Percentiles rank a stretch among this genome's conserved stretches.
Conservation (phyloP, 2,329 filamentous ascomycete genomes). For the Aspergillus sp. region DNA sequence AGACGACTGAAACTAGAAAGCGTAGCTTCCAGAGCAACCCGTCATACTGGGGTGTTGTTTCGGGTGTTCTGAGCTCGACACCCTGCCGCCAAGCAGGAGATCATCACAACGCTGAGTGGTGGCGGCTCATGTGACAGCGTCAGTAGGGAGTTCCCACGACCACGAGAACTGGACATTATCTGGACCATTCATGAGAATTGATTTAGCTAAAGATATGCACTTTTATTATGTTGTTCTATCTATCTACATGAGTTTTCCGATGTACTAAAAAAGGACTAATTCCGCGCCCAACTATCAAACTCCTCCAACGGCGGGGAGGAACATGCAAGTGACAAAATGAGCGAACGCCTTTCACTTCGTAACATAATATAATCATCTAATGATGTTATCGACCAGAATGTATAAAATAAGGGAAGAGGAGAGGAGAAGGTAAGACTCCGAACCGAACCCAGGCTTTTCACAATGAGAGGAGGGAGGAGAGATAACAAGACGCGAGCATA, state of each 20-base stretch:
- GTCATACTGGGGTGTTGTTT: slow-evolving; percentile 2
- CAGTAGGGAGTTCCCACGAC: neutral
- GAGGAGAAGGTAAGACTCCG: neutral
- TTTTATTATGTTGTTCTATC: slow-evolving; percentile 4
- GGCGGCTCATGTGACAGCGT: slow-evolving; percentile 19
- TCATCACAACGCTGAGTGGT: neutral
- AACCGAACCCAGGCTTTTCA: neutral
- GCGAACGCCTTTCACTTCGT: neutral
- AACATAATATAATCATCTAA: slow-evolving; percentile 7
- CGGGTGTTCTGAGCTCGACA: neutral
- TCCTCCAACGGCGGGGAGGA: neutral
- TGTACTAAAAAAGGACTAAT: slow-evolving; percentile 8
- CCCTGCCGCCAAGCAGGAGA: slow-evolving; percentile 11
- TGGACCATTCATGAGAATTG: neutral
- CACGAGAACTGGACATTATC: neutral
- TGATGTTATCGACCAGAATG: neutral
- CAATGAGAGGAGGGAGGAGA: neutral
- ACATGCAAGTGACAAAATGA: slow-evolving; percentile 2
- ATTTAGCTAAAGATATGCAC: neutral
- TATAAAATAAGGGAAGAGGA: neutral
- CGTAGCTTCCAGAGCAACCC: slow-evolving; percentile 2
- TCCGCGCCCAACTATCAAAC: slow-evolving; percentile 7
- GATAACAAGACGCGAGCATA: neutral
- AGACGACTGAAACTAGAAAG: neutral
- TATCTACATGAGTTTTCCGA: neutral